A percentile compares a stretch with the other conserved stretches of the same genome.
phyloP scores from a whole-genome alignment of 2,329 filamentous ascomycete species.

The Pseudogymnoascus sp. region DNA sequence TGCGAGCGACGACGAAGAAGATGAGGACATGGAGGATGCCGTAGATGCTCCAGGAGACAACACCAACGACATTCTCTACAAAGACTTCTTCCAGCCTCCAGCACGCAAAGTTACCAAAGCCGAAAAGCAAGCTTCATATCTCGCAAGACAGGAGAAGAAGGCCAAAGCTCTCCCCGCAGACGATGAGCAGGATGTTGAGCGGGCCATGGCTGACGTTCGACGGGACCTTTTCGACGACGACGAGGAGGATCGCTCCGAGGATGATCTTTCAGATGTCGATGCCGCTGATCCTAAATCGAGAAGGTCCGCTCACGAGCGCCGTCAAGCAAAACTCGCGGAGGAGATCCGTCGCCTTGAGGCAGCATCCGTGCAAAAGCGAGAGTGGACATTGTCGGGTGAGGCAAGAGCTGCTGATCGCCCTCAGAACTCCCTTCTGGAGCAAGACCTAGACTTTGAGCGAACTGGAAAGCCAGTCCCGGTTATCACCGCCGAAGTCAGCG shows the following conservation, averaged over 20 bases:
- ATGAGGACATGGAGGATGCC: slow-evolving; percentile 47
- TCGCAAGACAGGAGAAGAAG: slow-evolving; percentile 33
- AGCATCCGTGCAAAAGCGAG: slow-evolving; percentile 78
- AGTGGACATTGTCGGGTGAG: slow-evolving; percentile 88
- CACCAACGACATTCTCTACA: slow-evolving; percentile 83
- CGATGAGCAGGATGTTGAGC: slow-evolving; percentile 62
- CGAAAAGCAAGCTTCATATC: slow-evolving; percentile 34
- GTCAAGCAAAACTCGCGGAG: slow-evolving; percentile 76
- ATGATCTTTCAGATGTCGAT: slow-evolving; percentile 58
- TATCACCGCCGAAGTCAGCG: slow-evolving; percentile 83
- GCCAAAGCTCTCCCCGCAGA: slow-evolving; percentile 37
- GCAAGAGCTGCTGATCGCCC: slow-evolving; percentile 75
- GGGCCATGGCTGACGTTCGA: slow-evolving; percentile 79
- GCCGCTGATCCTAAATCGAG: slow-evolving; percentile 65
- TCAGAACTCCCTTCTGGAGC: slow-evolving; percentile 83
- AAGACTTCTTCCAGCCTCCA: slow-evolving; percentile 88
- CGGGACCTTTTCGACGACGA: slow-evolving; percentile 84
- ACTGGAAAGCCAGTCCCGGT: slow-evolving; percentile 91
- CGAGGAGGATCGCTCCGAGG: slow-evolving; percentile 57
- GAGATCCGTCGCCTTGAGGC: slow-evolving; percentile 90
- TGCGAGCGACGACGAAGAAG: slow-evolving; percentile 51
- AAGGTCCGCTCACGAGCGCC: slow-evolving; percentile 76
- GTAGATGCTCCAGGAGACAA: slow-evolving; percentile 53
- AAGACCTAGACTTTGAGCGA: slow-evolving; percentile 93
- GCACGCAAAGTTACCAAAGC: slow-evolving; percentile 59